Base-by-base conservation (phyloP, 805 yeast genomes). In the Metschnikowia orientalis region DNA sequence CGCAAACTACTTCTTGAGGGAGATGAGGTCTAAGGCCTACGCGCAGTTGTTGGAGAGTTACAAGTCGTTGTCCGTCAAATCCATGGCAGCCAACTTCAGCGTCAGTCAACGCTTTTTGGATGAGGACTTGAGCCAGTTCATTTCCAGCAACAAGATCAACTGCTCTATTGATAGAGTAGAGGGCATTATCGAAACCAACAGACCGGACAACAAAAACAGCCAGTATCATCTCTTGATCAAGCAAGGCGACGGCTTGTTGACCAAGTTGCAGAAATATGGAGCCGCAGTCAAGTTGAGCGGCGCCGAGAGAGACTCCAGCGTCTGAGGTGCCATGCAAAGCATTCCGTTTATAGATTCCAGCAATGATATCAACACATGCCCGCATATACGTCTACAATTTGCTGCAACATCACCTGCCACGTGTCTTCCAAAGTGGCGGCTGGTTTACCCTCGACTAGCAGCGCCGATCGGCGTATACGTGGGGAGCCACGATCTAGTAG, bases 241-340 rank as follows among this genome's bases (percentile, higher is more conserved):
- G 60, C 94, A 82, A 56, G 97, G 98, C 42, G 98, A 92, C 54
- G 77, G 80, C 2, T 69, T 92, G 50, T 75, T 92, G 56, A 90
- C 98, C 11, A 92, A 90, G 59, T 72, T 92, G 54, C 98, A 92
- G 59, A 92, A 89, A 59, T 92, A 90, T 50, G 95, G 95, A 28
- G 96, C 97, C 27, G 96, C 97, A 14, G 97, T 92, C 30, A 84
- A 94, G 58, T 73, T 92, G 50, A 82, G 94, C 53, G 97, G 97
- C 29, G 84, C 95, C 17, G 96, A 88, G 55, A 72, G 78, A 17
- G 37, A 29, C 26, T 22, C 26, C 21, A 20, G 15, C 15, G 32
- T 26, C 19, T 29, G n/a, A n/a, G n/a, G n/a, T n/a, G n/a, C n/a
- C n/a, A n/a, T n/a, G n/a, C n/a, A n/a, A n/a, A n/a, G n/a, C n/a